Conservation (phyloP, 1,284 basidiomycete genomes). For the Ganoderma leucocontextum region DNA sequence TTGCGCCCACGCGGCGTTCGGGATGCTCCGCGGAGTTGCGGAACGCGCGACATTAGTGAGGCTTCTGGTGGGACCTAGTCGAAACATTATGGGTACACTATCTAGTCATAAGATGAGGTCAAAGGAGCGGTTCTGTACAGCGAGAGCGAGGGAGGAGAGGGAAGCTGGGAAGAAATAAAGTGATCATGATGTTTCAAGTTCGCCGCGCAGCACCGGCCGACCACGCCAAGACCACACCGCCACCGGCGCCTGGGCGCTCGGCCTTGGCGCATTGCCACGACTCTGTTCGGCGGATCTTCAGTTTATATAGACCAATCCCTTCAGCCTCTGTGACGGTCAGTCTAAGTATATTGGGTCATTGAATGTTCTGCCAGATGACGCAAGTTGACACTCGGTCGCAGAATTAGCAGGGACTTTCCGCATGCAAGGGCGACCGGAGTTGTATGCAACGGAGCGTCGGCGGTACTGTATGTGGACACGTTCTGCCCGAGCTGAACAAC, state of each 20-base stretch:
- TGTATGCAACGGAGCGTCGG: too few relatives aligned
- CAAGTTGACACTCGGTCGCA: too few relatives aligned
- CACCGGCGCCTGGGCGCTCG: not conserved
- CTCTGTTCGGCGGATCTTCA: too few relatives aligned
- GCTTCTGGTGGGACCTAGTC: not conserved
- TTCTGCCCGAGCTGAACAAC: too few relatives aligned
- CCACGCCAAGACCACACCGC: not conserved
- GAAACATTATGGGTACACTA: not conserved
- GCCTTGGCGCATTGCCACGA: too few relatives aligned
- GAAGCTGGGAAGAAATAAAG: not conserved
- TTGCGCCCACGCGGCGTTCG: conserved; percentile 9
- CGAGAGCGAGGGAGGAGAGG: not conserved
- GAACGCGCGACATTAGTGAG: not conserved
- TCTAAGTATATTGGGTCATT: too few relatives aligned
- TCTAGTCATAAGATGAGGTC: not conserved
- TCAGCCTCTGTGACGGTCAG: too few relatives aligned
- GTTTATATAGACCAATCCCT: too few relatives aligned
- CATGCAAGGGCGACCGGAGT: too few relatives aligned
- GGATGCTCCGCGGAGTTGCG: not conserved
- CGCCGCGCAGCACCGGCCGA: not conserved
- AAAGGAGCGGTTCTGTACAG: conserved; percentile 9
- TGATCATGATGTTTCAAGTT: not conserved
- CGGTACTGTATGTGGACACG: too few relatives aligned
- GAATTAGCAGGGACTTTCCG: too few relatives aligned
- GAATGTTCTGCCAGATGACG: too few relatives aligned